Evolutionary conservation across 192 early-diverging fungal species (phyloP), one percentile per base, ranked within the genome.

Genomic region (Neocallimastix lanati): DNA sequence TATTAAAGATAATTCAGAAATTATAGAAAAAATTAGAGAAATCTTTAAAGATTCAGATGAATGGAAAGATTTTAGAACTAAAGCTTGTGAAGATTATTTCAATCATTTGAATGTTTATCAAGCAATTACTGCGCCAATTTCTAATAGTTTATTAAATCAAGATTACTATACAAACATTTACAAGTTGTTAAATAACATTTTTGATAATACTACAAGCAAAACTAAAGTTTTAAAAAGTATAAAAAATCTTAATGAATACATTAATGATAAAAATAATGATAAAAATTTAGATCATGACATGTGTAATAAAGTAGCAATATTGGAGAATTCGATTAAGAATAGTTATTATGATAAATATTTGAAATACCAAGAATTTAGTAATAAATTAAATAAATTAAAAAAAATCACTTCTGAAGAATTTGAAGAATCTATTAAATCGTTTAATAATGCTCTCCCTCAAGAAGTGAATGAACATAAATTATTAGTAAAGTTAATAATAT

Each of bases 71-170:
- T 25, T 78, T 11, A 79, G 79, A 79, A 11, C 11, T 21, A n/a
- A 36, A 0, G 21, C 35, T 9, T 77, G 16, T 77, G 15, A 36
- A 28, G 1, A 27, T 5, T 79, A 78, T 76, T 35, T 86, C 15
- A 78, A 85, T 15, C 79, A 85, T 86, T 38, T 85, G 5, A 82
- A 84, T 33, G 16, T 84, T 28, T 85, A 86, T 80, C 79, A 82
- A 28, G 78, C 77, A 2, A 29, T 86, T 1, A 80, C 78, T 15
- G 79, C 79, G 2, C 84, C 84, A 29, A 81, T 86, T 15, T 35
- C 78, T 21, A 81, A 83, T n/a, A 7, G 18, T 0, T 30, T 85
- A 16, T 30, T 85, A 13, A 50, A 78, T 0, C 84, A 86, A 76
- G 85, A 85, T 80, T 80, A 80, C 29, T 85, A 81, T 80, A 67